phyloP scores from a whole-genome alignment of 306 rosid genomes.

The Cicer chorassanicum region DNA sequence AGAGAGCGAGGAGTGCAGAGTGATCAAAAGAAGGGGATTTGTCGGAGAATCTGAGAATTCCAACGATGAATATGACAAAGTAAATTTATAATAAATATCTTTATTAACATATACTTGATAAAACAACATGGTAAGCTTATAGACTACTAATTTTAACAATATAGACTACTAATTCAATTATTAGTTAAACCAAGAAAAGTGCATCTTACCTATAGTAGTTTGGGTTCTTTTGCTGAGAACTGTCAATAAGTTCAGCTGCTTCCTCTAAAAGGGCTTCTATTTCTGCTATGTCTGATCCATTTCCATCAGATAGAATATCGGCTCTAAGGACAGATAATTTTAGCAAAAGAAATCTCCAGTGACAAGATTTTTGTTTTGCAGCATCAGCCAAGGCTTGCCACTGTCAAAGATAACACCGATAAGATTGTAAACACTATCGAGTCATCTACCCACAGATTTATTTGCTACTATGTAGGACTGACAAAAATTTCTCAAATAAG shows the following conservation, averaged over 20 bases:
- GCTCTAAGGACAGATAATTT: slow-evolving; percentile 80
- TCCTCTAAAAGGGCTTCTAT: slow-evolving; percentile 87
- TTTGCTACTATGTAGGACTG: not conserved
- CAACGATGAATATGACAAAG: too few relatives aligned
- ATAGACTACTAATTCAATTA: not conserved
- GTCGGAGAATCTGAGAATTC: too few relatives aligned
- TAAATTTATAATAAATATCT: too few relatives aligned
- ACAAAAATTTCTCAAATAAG: not conserved
- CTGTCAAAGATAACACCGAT: slow-evolving; percentile 53
- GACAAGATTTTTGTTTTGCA: slow-evolving; percentile 79
- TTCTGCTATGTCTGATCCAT: slow-evolving; percentile 73
- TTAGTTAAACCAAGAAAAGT: slow-evolving; percentile 3
- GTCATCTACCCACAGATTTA: not conserved
- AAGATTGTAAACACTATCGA: not conserved
- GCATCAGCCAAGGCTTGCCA: slow-evolving; percentile 92
- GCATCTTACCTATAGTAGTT: slow-evolving; percentile 76
- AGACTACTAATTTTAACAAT: too few relatives aligned
- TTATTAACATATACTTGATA: too few relatives aligned
- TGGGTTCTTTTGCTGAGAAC: slow-evolving; percentile 75
- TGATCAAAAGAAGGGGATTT: too few relatives aligned
- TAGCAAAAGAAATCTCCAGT: slow-evolving; percentile 92
- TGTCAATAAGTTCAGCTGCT: slow-evolving; percentile 91
- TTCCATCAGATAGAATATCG: slow-evolving; percentile 71
- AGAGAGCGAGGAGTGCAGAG: too few relatives aligned
- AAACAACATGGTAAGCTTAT: too few relatives aligned